Evolutionary conservation across 495 filamentous ascomycete genomes (phyloP), one percentile per base, ranked within the genome.

Genomic region (Aspergillus funiculosus): DNA sequence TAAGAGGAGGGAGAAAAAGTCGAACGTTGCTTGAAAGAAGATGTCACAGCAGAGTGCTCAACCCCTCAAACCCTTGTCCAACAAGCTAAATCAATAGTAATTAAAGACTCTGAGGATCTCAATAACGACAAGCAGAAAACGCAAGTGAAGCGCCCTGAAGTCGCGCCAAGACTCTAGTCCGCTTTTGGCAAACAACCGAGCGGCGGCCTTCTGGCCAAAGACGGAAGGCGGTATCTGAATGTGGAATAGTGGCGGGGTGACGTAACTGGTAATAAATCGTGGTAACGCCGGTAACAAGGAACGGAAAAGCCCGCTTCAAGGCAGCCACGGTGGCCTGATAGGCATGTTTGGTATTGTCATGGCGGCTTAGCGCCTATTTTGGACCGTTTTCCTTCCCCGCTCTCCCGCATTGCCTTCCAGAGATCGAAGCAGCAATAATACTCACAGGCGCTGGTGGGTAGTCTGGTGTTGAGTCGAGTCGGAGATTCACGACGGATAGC

Each of bases 291-390:
- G 25, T 28, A 25, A 20, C 11, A n/a, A n/a, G n/a, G n/a, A n/a
- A n/a, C 7, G 28, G 14, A 37, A 14, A 21, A 38, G n/a, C 43
- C 43, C n/a, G 13, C 18, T 9, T 31, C 28, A 9, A 35, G 24
- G 38, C 26, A 14, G 40, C 39, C 48, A 58, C 57, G 47, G 47
- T 57, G 49, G 52, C 52, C 56, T 51, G 46, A 59, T 30, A 49
- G 21, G 27, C 3, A 22, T 32, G 60, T 66, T 50, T 35, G 24
- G 65, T 69, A 67, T 48, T 57, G 65, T 69, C 53, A 69, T 56
- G 52, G 48, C 51, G 32, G 51, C 38, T 42, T 34, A 35, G 18
- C 13, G 30, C 39, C 24, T 6, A 34, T 20, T 19, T 26, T 28
- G 27, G 20, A 17, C 53, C 53, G 32, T 40, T 42, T 20, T 46